Evolutionary conservation across 2,329 filamentous ascomycete species (phyloP).

Genomic region (Endocalyx cinctus): DNA sequence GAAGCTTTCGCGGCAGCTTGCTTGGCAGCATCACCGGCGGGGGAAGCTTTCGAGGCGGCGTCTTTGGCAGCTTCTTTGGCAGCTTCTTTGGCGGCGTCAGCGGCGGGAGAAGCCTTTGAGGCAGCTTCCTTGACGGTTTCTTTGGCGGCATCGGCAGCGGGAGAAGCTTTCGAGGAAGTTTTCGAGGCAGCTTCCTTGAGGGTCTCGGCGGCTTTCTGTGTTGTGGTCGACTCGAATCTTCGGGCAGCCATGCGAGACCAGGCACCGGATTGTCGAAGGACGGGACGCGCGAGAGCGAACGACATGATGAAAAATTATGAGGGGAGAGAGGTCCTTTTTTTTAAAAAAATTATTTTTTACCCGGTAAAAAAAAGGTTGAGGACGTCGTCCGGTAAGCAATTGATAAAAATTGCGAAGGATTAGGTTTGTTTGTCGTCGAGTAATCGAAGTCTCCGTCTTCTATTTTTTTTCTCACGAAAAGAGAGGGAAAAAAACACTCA

Average conservation of each 20-base stretch:
- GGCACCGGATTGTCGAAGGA: constrained; percentile 29
- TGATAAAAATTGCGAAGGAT: constrained; percentile 12
- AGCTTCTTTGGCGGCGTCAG: constrained; percentile 28
- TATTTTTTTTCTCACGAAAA: constrained; percentile 20
- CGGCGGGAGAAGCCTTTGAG: constrained; percentile 37
- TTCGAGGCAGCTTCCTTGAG: constrained; percentile 17
- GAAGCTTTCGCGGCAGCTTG: constrained; percentile 36
- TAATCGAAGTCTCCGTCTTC: constrained; percentile 20
- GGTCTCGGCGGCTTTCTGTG: constrained; percentile 39
- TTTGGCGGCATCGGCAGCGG: constrained; percentile 20
- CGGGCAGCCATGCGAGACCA: constrained; percentile 43
- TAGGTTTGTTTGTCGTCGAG: constrained; percentile 13
- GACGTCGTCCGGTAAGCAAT: constrained; percentile 9
- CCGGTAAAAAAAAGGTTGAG: too few species aligned
- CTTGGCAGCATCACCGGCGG: constrained; percentile 24
- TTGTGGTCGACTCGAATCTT: constrained; percentile 57
- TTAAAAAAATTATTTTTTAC: too few species aligned
- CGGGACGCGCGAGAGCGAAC: constrained; percentile 24
- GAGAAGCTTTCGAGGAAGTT: too few species aligned
- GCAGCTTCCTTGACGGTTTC: constrained; percentile 35
- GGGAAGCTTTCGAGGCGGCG: too few species aligned
- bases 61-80: too few species aligned
- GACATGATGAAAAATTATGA: constrained; percentile 20
- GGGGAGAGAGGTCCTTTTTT: too few species aligned
- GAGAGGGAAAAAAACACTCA: constrained; percentile 43